Evolutionary conservation across 2,329 filamentous ascomycete species (phyloP).

Genomic region (Xylariaceae sp.): DNA sequence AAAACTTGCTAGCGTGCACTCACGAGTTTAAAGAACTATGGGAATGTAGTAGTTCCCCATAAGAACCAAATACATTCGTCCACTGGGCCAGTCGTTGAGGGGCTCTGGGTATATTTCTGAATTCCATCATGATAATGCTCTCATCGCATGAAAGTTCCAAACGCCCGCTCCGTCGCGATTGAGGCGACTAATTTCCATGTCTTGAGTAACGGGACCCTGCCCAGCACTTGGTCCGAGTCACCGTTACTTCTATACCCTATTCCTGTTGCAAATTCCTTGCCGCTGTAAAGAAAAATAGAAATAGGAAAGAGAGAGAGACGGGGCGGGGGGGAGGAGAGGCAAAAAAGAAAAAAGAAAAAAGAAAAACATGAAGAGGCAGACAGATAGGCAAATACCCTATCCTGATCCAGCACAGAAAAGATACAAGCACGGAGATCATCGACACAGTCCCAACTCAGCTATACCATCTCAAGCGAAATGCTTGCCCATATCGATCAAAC

Average conservation of each 20-base stretch:
- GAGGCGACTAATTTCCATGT: slow-evolving; percentile 37
- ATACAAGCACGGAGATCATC: not conserved
- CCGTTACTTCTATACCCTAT: slow-evolving; percentile 41
- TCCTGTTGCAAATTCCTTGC: slow-evolving; percentile 7
- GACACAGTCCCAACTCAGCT: not conserved
- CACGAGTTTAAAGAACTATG: no score
- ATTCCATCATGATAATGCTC: slow-evolving; percentile 21
- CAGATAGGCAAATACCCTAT: slow-evolving; percentile 5
- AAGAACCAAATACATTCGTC: slow-evolving; percentile 17
- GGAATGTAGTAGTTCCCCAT: slow-evolving; percentile 6
- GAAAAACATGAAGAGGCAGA: slow-evolving; percentile 2
- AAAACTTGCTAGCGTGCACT: no score
- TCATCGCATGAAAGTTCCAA: slow-evolving; percentile 26
- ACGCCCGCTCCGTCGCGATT: slow-evolving; percentile 36
- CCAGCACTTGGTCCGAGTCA: slow-evolving; percentile 46
- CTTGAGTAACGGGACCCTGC: slow-evolving; percentile 41
- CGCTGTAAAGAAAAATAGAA: slow-evolving; percentile 8
- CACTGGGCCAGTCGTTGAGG: slow-evolving; percentile 4
- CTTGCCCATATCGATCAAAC: not conserved
- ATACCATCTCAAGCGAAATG: not conserved
- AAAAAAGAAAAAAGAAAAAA: slow-evolving; percentile 11
- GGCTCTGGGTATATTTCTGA: slow-evolving; percentile 35
- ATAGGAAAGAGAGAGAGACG: not conserved
- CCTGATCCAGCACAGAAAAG: slow-evolving; percentile 5
- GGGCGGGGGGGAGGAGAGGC: slow-evolving; percentile 5